Evolutionary conservation across 2,329 filamentous ascomycete species (phyloP).

Genomic region (Bipolaris oryzae): DNA sequence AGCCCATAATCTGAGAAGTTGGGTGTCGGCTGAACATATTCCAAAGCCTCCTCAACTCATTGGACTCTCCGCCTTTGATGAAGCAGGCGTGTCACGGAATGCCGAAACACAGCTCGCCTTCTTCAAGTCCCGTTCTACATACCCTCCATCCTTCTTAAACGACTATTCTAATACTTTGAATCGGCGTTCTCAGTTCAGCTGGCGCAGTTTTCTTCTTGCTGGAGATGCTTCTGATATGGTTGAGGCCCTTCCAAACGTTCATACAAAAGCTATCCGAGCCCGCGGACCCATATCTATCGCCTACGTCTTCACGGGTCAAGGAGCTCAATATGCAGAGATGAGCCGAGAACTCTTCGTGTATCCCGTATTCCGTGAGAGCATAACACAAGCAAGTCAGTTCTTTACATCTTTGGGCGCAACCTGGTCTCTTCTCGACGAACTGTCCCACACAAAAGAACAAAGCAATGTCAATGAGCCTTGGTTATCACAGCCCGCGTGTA

Average conservation of each 20-base stretch:
- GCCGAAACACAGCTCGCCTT: not conserved
- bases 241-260: not conserved
- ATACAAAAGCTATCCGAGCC: not conserved
- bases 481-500: constrained; percentile 45
- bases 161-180: not conserved
- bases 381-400: not conserved
- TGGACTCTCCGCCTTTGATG: not conserved
- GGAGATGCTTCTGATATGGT: not conserved
- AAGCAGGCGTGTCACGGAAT: not conserved
- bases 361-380: constrained; percentile 1
- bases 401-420: constrained; percentile 5
- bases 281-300: not conserved
- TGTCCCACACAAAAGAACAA: constrained; percentile 1
- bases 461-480: constrained; percentile 21
- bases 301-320: constrained; percentile 18
- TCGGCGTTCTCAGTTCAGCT: not conserved
- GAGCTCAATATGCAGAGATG: constrained; percentile 31
- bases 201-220: not conserved
- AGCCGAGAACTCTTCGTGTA: constrained; percentile 9
- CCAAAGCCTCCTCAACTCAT: not conserved
- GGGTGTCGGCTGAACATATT: not conserved
- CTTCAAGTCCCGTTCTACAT: not conserved
- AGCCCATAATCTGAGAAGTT: not conserved
- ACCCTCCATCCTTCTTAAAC: not conserved
- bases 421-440: constrained; percentile 22